Conservation (phyloP, 345 rosid genomes). For the Corchorus olitorius region DNA sequence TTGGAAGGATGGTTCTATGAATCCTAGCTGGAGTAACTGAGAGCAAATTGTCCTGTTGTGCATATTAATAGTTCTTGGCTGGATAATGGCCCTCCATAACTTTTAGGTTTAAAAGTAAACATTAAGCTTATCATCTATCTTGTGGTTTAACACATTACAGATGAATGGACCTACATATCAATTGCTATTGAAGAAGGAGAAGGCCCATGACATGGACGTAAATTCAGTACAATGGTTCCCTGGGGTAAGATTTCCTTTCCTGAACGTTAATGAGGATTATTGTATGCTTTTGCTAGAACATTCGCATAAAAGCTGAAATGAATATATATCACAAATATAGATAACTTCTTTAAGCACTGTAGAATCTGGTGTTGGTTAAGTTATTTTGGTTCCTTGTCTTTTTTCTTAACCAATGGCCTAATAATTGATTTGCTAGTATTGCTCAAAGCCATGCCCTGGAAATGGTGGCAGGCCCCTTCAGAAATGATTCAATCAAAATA, state of each 20-base stretch:
- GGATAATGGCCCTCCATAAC: neutral
- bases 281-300: neutral
- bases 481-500: constrained; percentile 9
- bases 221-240: constrained; percentile 84
- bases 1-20: neutral
- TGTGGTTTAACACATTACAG: constrained; percentile 36
- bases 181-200: constrained; percentile 71
- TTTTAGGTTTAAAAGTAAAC: constrained; percentile 3
- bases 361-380: neutral
- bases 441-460: neutral
- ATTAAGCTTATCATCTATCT: constrained; percentile 12
- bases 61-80: neutral
- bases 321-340: constrained; percentile 6
- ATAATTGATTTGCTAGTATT: neutral
- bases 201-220: constrained; percentile 90
- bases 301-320: neutral
- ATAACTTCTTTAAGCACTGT: neutral
- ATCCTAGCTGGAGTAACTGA: neutral
- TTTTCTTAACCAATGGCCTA: neutral
- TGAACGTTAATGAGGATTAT: neutral
- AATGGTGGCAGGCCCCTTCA: neutral
- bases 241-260: constrained; percentile 55
- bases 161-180: constrained; percentile 66
- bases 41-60: constrained; percentile 8
- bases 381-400: neutral